phyloP scores from a whole-genome alignment of 2,329 filamentous ascomycete genomes.

The Neopestalotiopsis sp. region DNA sequence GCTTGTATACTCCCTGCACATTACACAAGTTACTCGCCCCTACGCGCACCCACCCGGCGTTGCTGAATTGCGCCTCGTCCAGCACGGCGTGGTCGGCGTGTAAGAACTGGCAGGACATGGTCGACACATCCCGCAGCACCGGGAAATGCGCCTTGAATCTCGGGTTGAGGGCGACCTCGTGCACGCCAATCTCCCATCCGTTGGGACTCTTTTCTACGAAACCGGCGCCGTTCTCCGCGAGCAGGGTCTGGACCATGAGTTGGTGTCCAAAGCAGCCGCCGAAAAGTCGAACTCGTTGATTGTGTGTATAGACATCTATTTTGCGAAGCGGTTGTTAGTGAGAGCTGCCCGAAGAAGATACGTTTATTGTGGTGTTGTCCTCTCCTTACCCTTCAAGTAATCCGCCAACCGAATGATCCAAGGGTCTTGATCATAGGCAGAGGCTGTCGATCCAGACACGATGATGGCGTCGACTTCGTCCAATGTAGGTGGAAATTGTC shows the following conservation, averaged over 20 bases:
- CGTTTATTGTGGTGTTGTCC: not conserved
- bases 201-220: constrained; percentile 6
- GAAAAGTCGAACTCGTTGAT: constrained; percentile 16
- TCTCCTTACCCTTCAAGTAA: not conserved
- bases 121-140: not conserved
- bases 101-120: not conserved
- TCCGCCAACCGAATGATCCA: not conserved
- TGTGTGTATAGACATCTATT: constrained; percentile 15
- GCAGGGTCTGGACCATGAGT: constrained; percentile 17
- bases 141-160: constrained; percentile 15
- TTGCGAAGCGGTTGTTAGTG: too few relatives aligned
- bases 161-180: constrained; percentile 3
- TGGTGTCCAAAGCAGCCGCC: constrained; percentile 22
- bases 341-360: too few relatives aligned
- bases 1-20: constrained; percentile 17
- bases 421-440: not conserved
- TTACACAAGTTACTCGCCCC: constrained; percentile 14
- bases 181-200: constrained; percentile 21
- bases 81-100: constrained; percentile 15
- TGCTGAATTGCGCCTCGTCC: not conserved
- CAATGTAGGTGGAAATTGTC: not conserved
- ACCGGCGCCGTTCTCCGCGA: constrained; percentile 7
- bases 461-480: not conserved
- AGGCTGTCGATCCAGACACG: not conserved
- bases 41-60: constrained; percentile 8